phyloP scores from a whole-genome alignment of 1,139 yeast genomes.

The Blastobotrys illinoisensis region DNA sequence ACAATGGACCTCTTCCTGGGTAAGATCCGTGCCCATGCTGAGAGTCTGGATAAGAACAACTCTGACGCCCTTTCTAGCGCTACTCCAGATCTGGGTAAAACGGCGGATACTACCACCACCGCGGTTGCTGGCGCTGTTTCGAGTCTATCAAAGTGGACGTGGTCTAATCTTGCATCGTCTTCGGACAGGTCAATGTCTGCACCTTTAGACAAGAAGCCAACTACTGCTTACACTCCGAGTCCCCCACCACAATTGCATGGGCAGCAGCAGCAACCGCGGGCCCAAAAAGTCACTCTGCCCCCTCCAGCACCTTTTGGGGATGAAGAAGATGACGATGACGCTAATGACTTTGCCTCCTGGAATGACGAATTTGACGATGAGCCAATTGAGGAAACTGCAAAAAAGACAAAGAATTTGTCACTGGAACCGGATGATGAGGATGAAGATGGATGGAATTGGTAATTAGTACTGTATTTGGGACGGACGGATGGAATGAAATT shows the following conservation, averaged over 20 bases:
- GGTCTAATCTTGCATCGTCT: background rate
- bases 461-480: no score
- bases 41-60: constrained; percentile 30
- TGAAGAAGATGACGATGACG: constrained; percentile 12
- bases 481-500: no score
- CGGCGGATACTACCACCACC: background rate
- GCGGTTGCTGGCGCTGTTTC: background rate
- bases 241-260: background rate
- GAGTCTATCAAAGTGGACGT: background rate
- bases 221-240: background rate
- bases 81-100: background rate
- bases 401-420: constrained; percentile 12
- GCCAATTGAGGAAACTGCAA: constrained; percentile 4
- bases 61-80: background rate
- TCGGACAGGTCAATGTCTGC: background rate
- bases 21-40: constrained; percentile 60
- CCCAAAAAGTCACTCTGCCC: background rate
- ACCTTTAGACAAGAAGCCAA: background rate
- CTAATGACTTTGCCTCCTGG: constrained; percentile 19
- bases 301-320: constrained; percentile 3
- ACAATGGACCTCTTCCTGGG: constrained; percentile 61
- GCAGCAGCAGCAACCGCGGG: background rate
- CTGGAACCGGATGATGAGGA: constrained; percentile 23
- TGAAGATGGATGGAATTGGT: constrained; percentile 23
- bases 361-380: constrained; percentile 18